A percentile compares a stretch with the other conserved stretches of the same genome.
These are phyloP conservation scores for Wallemia hederae DNA, from an alignment of 1,284 basidiomycete genomes.

Conservation along the genomic window DNA sequence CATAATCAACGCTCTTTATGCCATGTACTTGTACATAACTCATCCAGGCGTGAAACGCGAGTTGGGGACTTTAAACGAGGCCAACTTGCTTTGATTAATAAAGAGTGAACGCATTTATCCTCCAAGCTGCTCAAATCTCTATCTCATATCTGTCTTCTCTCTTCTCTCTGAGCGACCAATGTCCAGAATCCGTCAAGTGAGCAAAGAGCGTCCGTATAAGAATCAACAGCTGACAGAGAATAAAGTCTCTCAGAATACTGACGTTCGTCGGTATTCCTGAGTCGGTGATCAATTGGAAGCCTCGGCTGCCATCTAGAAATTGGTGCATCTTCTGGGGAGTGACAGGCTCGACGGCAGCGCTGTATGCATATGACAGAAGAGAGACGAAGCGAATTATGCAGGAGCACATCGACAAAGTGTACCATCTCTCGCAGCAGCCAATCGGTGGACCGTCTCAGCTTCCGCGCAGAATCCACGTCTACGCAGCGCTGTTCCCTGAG, in stretches of 20 bases:
- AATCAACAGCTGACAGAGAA: neutral
- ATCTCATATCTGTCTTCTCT: neutral
- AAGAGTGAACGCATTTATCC: neutral
- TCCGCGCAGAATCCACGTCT: neutral
- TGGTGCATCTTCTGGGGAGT: neutral
- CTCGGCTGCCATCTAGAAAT: neutral
- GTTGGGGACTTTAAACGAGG: neutral
- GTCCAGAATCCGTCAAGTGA: neutral
- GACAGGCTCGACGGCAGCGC: neutral
- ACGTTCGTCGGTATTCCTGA: neutral
- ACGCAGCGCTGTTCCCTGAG: neutral
- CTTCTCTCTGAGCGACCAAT: neutral
- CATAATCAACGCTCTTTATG: too few relatives aligned
- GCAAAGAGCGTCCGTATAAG: neutral
- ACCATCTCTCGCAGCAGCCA: neutral
- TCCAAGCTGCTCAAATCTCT: too few relatives aligned
- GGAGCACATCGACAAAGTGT: neutral
- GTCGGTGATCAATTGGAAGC: neutral
- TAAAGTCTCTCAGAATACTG: neutral
- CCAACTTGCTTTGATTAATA: too few relatives aligned
- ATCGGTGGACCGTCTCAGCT: neutral
- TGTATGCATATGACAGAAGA: neutral
- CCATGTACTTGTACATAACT: too few relatives aligned
- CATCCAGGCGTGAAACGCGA: neutral
- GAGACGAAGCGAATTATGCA: neutral